Evolutionary conservation across 345 rosid genomes (phyloP).

Genomic region (Rhodamnia rubescens): DNA sequence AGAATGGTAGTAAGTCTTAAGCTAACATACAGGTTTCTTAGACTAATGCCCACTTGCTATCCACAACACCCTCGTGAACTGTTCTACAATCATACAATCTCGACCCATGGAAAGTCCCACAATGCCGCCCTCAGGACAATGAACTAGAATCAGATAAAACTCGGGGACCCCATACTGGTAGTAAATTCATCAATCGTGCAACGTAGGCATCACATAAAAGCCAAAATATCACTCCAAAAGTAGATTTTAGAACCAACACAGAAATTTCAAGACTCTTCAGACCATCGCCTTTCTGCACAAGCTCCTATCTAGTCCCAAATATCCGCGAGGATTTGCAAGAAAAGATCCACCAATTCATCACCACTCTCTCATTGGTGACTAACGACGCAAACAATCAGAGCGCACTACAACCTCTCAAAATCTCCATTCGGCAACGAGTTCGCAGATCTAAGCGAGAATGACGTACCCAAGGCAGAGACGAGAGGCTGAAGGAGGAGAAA

Average conservation of each 20-base stretch:
- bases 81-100: not conserved
- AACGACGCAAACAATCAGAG: not conserved
- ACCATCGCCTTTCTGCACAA: not conserved
- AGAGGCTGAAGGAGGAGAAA: conserved; percentile 86
- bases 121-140: not conserved
- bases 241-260: not conserved
- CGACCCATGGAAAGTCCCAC: not conserved
- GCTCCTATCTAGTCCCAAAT: no score
- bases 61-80: not conserved
- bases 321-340: no score
- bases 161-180: not conserved
- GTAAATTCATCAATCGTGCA: not conserved
- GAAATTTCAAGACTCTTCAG: not conserved
- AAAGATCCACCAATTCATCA: no score
- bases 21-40: not conserved
- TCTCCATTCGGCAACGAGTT: not conserved
- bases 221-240: not conserved
- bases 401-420: not conserved
- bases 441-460: not conserved
- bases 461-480: conserved; percentile 68
- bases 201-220: not conserved
- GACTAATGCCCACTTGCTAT: not conserved
- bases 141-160: not conserved
- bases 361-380: not conserved
- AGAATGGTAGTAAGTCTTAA: not conserved